These are phyloP conservation scores for Elsinoe australis DNA, from an alignment of 2,329 filamentous ascomycete genomes.

Conservation along the genomic window DNA sequence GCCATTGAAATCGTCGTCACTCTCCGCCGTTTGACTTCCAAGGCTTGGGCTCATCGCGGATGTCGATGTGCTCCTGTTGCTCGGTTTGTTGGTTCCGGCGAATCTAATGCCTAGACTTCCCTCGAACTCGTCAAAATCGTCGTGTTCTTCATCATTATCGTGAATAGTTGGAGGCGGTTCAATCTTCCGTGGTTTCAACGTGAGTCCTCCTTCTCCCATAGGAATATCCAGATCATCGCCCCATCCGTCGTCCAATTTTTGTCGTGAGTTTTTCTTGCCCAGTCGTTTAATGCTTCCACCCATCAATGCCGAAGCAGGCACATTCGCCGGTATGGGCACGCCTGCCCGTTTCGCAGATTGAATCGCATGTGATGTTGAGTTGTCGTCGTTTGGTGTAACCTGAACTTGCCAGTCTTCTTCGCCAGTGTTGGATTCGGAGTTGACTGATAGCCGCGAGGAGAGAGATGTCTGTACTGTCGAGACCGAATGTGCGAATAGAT, in stretches of 20 bases:
- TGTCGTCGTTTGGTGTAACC: slow-evolving; percentile 75
- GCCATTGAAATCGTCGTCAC: slow-evolving; percentile 87
- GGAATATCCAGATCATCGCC: slow-evolving; percentile 44
- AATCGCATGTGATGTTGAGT: slow-evolving; percentile 76
- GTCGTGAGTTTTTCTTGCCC: slow-evolving; percentile 48
- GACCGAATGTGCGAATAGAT: slow-evolving; percentile 64
- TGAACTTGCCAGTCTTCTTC: slow-evolving; percentile 87
- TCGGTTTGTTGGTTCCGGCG: slow-evolving; percentile 74
- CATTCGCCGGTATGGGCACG: slow-evolving; percentile 79
- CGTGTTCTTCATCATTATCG: slow-evolving; percentile 38
- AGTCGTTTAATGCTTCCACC: slow-evolving; percentile 90
- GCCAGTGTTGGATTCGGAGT: slow-evolving; percentile 66
- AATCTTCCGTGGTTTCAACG: slow-evolving; percentile 34
- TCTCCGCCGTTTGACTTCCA: slow-evolving; percentile 82
- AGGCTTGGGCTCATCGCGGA: slow-evolving; percentile 89
- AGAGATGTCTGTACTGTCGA: slow-evolving; percentile 63
- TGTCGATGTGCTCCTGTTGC: slow-evolving; percentile 74
- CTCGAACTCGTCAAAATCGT: slow-evolving; percentile 90
- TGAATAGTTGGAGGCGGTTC: slow-evolving; percentile 48
- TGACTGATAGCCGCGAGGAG: slow-evolving; percentile 73
- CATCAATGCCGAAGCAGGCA: slow-evolving; percentile 80
- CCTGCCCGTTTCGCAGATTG: slow-evolving; percentile 79
- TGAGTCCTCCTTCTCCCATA: slow-evolving; percentile 33
- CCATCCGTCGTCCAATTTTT: slow-evolving; percentile 40
- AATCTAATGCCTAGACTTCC: slow-evolving; percentile 86